Evolutionary conservation across 208 protist species (phyloP).

Genomic region (Polymyxa betae): DNA sequence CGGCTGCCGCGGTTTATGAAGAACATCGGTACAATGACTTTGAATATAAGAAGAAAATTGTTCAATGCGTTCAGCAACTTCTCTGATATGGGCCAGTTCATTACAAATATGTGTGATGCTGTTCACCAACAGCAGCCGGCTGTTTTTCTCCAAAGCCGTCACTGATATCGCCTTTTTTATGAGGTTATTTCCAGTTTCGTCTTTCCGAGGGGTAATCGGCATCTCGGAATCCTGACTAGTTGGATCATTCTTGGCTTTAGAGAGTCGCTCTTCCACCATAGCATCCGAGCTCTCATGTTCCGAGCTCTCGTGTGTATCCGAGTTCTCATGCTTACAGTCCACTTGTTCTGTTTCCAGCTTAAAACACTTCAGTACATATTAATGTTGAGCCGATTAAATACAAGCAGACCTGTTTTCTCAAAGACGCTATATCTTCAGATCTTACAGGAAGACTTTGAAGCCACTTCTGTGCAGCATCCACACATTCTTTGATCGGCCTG

Average conservation of each 20-base stretch:
- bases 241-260: neutral
- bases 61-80: neutral
- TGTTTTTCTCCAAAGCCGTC: neutral
- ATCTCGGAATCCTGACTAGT: neutral
- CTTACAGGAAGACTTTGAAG: neutral
- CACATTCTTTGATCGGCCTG: constrained; percentile 18
- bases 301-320: too few species aligned
- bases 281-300: too few species aligned
- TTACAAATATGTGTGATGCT: neutral
- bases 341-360: neutral
- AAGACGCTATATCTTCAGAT: neutral
- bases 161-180: neutral
- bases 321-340: neutral
- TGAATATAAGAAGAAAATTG: neutral
- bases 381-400: neutral
- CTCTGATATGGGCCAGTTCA: neutral
- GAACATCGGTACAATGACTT: neutral
- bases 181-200: neutral
- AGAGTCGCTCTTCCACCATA: neutral
- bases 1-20: neutral
- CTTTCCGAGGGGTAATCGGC: neutral
- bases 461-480: neutral
- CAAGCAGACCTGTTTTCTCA: neutral
- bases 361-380: neutral
- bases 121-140: neutral